phyloP scores from a whole-genome alignment of 2,329 filamentous ascomycete genomes.

The Aschersonia sp. region DNA sequence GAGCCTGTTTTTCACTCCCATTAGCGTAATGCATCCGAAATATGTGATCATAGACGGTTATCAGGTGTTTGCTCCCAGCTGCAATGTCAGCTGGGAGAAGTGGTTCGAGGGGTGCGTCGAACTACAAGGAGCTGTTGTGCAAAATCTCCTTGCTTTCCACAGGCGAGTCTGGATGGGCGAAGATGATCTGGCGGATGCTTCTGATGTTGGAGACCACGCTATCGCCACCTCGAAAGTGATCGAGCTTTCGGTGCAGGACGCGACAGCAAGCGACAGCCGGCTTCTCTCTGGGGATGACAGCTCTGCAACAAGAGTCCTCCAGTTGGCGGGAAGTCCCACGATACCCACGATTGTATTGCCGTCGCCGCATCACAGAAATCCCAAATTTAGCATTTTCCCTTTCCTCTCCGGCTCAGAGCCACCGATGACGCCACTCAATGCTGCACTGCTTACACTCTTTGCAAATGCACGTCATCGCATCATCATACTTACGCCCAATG shows the following conservation, averaged over 20 bases:
- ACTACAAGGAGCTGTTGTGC: conserved; percentile 46
- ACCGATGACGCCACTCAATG: conserved; percentile 54
- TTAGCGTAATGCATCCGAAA: conserved; percentile 82
- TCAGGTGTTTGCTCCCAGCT: conserved; percentile 57
- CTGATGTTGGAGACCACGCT: not conserved
- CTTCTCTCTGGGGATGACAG: conserved; percentile 4
- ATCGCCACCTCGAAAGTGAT: not conserved
- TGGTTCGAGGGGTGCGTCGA: conserved; percentile 72
- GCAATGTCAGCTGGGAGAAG: conserved; percentile 76
- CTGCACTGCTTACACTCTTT: conserved; percentile 46
- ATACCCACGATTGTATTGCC: conserved; percentile 53
- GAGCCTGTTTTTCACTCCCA: conserved; percentile 64
- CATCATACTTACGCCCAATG: conserved; percentile 62
- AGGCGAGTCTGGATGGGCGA: conserved; percentile 45
- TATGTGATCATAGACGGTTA: conserved; percentile 60
- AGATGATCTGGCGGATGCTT: conserved; percentile 2
- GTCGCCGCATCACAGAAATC: conserved; percentile 58
- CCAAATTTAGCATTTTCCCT: conserved; percentile 43
- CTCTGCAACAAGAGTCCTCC: conserved; percentile 16
- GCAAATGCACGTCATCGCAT: conserved; percentile 41
- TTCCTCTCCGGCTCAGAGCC: conserved; percentile 34
- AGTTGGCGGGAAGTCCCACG: conserved; percentile 7
- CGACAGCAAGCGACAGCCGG: conserved; percentile 3
- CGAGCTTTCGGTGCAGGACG: not conserved
- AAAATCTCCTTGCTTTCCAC: conserved; percentile 53